Base-by-base conservation (phyloP, 2,329 filamentous ascomycete species). In the Ophiocordyceps camponoti-saundersi region DNA sequence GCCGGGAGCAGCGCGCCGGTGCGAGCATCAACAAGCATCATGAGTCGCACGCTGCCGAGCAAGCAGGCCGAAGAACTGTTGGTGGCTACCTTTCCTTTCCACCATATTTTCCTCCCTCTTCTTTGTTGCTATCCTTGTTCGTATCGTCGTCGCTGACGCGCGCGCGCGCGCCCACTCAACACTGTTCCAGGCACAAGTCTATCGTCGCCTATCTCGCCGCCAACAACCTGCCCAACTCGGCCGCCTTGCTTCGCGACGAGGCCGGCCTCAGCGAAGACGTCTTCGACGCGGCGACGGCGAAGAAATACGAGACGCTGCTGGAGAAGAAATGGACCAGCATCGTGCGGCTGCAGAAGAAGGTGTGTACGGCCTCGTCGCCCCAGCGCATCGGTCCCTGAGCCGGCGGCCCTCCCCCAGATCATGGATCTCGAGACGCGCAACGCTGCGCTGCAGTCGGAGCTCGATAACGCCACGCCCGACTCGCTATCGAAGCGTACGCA, bases 301-400 rank as follows among this genome's bases (percentile, higher is more conserved):
- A 95, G 70, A 95, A 94, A 67, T 96, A 95, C 67, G 88, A 95
- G 65, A 85, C 85, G 2, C 66, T 96, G 26, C 67, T 96, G 54
- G 90, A 96, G 72, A 95, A 95, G 76, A 96, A 96, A 71, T 96
- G 90, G 90, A 96, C 90, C 20, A 92, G 87, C 57, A 84, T 96
- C 26, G 88, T 95, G 57, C 77, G 90, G 51, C 65, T 96, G 63
- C 90, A 96, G 67, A 95, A 95, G 66, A 96, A 95, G 84, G 86
- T 84, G 65, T 45, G 64, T 52, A 18, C 7, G 1, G n/a, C 16
- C 16, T 18, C 36, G 3, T 39, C 36, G 36, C 4, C 36, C 30
- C 30, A 12, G 30, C 30, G 30, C 30, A 32, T 32, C 30, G 6
- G 13, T 32, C 30, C 30, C 30, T 32, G 30, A 32, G 30, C 30